Evolutionary conservation across 1,284 basidiomycete species (phyloP), one percentile per base, ranked within the genome.

Genomic region (Ganoderma meredithae): DNA sequence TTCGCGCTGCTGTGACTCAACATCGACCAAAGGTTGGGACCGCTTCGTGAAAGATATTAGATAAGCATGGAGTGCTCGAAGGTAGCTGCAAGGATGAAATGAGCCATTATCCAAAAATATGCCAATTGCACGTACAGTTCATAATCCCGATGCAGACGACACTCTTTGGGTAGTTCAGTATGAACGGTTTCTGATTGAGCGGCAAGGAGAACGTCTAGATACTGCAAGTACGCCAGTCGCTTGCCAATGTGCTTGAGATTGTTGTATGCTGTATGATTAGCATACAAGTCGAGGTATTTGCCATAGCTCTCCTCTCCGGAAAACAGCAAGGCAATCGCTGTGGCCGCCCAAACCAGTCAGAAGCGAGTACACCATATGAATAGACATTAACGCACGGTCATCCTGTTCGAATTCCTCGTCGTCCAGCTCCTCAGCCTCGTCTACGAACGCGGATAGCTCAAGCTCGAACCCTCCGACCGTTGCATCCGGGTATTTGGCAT

Each of bases 291-390:
- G 70, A 99, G 86, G 79, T 97, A 98, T 80, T 95, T 93, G 60
- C 98, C 98, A 71, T 96, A 95, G 44, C 88, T 88, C 79, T 99
- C 98, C 83, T 99, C 97, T 52, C 98, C 98, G 13, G 95, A 96
- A 82, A 98, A 98, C 72, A 97, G 83, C 66, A 95, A 83, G 68
- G 95, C 93, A 66, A 98, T 86, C 64, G 94, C 96, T 97, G 74
- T 27, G 25, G 60, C 73, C 60, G 60, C 69, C 72, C 71, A 64
- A 72, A 71, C 72, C 39, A 19, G 49, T 69, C 53, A 31, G 41
- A 56, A 27, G 25, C 13, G 47, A 55, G 25, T 72, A 25, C 58
- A 61, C 47, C 36, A 31, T 19, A 13, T 22, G 33, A 22, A 13
- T 62, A 17, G 31, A 19, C 53, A 43, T 61, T 27, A 44, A 88